phyloP scores from a whole-genome alignment of 2,329 filamentous ascomycete genomes.

The Cordyceps farinosa region DNA sequence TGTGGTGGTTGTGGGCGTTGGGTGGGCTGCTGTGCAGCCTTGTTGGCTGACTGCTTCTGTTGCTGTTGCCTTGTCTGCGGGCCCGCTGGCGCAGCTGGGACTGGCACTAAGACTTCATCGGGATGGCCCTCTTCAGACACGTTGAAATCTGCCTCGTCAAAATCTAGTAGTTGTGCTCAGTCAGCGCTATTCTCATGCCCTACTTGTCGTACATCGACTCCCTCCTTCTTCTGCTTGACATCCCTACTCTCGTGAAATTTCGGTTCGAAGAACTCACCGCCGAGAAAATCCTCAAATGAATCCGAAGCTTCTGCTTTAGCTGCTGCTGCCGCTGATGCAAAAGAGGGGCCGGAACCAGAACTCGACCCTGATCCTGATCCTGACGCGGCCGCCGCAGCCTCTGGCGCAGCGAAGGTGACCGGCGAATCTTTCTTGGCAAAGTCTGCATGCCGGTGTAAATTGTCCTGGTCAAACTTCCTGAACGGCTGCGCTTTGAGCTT shows the following conservation, averaged over 20 bases:
- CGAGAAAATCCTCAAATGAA: constrained; percentile 51
- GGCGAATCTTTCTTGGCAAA: constrained; percentile 59
- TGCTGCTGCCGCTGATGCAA: constrained; percentile 28
- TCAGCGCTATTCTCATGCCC: neutral
- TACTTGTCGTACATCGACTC: neutral
- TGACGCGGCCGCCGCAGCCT: neutral
- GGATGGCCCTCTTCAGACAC: constrained; percentile 67
- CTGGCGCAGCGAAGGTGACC: neutral
- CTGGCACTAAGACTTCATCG: constrained; percentile 58
- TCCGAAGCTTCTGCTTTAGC: constrained; percentile 24
- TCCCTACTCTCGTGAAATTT: too few relatives aligned
- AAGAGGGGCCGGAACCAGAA: constrained; percentile 34
- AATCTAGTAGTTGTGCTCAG: constrained; percentile 42
- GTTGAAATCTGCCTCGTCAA: constrained; percentile 74
- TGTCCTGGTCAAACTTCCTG: constrained; percentile 72
- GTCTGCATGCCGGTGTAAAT: constrained; percentile 76
- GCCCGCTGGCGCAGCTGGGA: neutral
- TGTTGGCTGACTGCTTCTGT: neutral
- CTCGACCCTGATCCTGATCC: neutral
- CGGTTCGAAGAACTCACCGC: constrained; percentile 34
- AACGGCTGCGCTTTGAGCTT: constrained; percentile 76
- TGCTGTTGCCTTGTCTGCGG: constrained; percentile 8
- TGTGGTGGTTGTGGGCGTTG: constrained; percentile 11
- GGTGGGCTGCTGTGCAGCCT: neutral
- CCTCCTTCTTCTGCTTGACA: neutral